These are phyloP conservation scores for Scutellaria minor DNA, from an alignment of 257 asterid species.

Conservation along the genomic window DNA sequence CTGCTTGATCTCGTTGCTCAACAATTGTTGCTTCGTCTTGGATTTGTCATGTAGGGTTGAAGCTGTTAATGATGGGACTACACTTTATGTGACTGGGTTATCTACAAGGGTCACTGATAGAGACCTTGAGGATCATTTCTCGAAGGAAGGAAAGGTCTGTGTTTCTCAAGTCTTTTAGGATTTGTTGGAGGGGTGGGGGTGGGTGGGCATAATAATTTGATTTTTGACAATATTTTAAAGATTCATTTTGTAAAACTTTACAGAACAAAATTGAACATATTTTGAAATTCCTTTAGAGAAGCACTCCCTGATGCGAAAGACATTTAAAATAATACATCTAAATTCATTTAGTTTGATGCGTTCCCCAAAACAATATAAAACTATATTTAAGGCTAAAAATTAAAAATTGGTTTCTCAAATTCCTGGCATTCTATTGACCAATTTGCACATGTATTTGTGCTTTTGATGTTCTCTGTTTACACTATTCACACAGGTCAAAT, in stretches of 20 bases:
- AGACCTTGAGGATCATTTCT: slow-evolving; percentile 96
- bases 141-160: slow-evolving; percentile 94
- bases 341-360: background rate
- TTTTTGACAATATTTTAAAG: background rate
- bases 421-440: background rate
- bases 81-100: slow-evolving; percentile 94
- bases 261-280: background rate
- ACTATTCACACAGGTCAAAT: slow-evolving; percentile 61
- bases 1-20: slow-evolving; percentile 14
- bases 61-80: slow-evolving; percentile 68
- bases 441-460: slow-evolving; percentile 7
- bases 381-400: background rate
- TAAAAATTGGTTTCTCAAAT: slow-evolving; percentile 1
- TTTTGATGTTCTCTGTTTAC: slow-evolving; percentile 23
- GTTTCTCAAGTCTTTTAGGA: slow-evolving; percentile 5
- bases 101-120: slow-evolving; percentile 95
- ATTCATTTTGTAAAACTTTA: background rate
- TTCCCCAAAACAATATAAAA: background rate
- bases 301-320: background rate
- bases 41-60: slow-evolving; percentile 48
- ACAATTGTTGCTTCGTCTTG: slow-evolving; percentile 6
- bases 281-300: background rate
- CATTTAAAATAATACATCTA: background rate
- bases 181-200: background rate
- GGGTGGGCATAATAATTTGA: background rate